Evolutionary conservation across 2,329 filamentous ascomycete genomes (phyloP), one percentile per base, ranked within the genome.

Genomic region (Sclerotinia trifoliorum): DNA sequence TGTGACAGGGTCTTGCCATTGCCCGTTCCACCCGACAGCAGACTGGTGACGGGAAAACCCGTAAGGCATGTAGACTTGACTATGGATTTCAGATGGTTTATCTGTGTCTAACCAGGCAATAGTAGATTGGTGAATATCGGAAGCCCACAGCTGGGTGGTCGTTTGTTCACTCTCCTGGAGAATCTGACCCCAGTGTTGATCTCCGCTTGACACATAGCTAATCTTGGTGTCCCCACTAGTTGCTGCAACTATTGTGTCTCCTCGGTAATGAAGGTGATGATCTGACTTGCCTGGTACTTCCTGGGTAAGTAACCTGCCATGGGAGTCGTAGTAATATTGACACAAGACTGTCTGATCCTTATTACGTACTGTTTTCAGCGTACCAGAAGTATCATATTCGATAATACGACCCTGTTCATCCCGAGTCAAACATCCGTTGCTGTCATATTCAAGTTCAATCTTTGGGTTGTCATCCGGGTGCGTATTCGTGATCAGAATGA

Each of bases 111-210:
- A 24, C 39, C 56, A 60, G 56, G 24, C n/a, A 0, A 60, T 39
- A 21, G 21, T 29, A 46, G 56, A 29, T 60, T 60, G 56, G n/a
- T 46, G 39, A 46, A 21, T 46, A 19, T 60, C 39, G 39, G 56
- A 29, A 60, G 11, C 8, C 24, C 56, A 55, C 4, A 55, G 29
- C 29, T 55, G 52, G 4, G 29, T 55, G 29, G 29, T 35, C 17
- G 29, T 55, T 15, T 55, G 52, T 10, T 35, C 52, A 35, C 52
- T n/a, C 52, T 35, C 7, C 29, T 55, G 17, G 19, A 55, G 7
- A 11, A 55, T 55, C 35, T 55, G 29, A 1, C 52, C 52, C 52
- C 52, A 55, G 52, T 35, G 52, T n/a, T 55, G 52, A 55, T 55
- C 52, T 35, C 29, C 52, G 29, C 52, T 55, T 5, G 52, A 55